A percentile compares a stretch with the other conserved stretches of the same genome.
Conservation (phyloP, 306 rosid genomes). For the Prunus dulcis region DNA sequence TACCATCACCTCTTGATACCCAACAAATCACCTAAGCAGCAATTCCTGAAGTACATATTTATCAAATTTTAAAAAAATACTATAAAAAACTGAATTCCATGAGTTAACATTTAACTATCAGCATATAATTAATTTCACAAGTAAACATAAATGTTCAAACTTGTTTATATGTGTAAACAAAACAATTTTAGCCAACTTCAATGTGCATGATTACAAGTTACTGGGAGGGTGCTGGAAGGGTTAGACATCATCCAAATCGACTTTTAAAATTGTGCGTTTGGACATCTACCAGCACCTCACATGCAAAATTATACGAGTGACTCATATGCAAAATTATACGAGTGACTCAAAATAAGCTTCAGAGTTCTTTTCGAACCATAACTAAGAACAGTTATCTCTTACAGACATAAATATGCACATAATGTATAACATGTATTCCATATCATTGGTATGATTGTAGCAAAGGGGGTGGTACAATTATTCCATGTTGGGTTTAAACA, state of each 20-base stretch:
- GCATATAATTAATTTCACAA: background rate
- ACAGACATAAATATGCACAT: background rate
- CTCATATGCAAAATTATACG: background rate
- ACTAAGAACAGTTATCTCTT: background rate
- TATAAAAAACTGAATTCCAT: background rate
- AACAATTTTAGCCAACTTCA: background rate
- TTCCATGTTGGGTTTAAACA: background rate
- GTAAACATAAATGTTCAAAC: background rate
- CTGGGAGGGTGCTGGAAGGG: background rate
- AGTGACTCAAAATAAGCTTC: background rate
- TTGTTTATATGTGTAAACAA: background rate
- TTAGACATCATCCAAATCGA: background rate
- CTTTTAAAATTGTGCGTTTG: background rate
- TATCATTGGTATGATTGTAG: background rate
- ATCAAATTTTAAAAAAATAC: background rate
- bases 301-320: too few species aligned
- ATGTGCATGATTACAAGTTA: background rate
- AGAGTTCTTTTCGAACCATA: background rate
- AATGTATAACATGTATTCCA: background rate
- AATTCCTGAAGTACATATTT: conserved; percentile 58
- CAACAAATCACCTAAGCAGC: conserved; percentile 80
- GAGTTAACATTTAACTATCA: background rate
- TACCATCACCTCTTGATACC: conserved; percentile 50
- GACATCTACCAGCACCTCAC: background rate
- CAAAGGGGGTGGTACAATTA: background rate